Conservation (phyloP, 139 green algal species). For the Chlorella sp. region DNA sequence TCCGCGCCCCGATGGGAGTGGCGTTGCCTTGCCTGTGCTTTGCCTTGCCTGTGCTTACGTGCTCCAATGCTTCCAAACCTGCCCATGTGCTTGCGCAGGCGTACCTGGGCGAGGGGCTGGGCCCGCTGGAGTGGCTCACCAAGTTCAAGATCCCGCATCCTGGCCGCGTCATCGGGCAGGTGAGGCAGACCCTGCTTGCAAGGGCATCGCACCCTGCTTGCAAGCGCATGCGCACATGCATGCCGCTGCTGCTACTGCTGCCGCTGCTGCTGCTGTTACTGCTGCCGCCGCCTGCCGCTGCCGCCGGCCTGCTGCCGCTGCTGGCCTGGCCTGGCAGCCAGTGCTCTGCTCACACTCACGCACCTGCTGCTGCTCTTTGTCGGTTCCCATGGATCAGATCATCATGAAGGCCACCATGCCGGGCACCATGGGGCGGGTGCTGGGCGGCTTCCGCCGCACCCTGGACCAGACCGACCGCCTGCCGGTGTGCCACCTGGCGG, state of each 20-base stretch:
- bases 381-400: conserved; percentile 45
- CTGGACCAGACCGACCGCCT: conserved; percentile 43
- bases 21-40: too few species aligned
- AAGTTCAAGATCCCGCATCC: conserved; percentile 95
- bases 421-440: conserved; percentile 81
- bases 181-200: conserved; percentile 10
- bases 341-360: neutral
- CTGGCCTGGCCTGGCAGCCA: neutral
- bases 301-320: too few species aligned
- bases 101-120: conserved; percentile 90
- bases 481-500: conserved; percentile 56
- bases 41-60: too few species aligned
- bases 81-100: too few species aligned
- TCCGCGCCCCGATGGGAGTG: too few species aligned
- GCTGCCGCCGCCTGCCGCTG: too few species aligned
- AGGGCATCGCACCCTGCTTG: too few species aligned
- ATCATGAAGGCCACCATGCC: conserved; percentile 89
- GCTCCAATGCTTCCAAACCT: too few species aligned
- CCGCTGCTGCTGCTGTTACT: too few species aligned
- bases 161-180: conserved; percentile 75
- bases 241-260: too few species aligned
- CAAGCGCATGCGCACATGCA: too few species aligned
- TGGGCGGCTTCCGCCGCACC: conserved; percentile 80
- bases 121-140: conserved; percentile 69
- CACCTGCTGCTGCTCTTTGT: neutral